Base-by-base conservation (phyloP, 495 filamentous ascomycete genomes). In the Parathielavia appendiculata region DNA sequence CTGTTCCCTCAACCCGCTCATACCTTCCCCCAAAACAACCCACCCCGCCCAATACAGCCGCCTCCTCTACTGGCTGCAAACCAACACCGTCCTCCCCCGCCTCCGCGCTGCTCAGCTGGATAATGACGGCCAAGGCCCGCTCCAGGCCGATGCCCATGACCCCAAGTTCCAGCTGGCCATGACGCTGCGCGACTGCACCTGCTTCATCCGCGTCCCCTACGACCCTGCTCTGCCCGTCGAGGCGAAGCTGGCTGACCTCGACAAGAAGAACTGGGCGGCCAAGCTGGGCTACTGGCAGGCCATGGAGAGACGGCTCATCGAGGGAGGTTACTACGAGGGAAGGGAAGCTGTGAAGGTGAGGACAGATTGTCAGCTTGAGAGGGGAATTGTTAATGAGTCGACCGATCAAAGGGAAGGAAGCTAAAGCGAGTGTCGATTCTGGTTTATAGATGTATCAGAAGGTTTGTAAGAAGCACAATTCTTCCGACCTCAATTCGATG, bases 161-260 rank as follows among this genome's bases (percentile, higher is more conserved):
- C 45, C 62, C 5, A 49, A 68, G 12, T 73, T 81, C 41, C 66
- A 72, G 16, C 64, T 77, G 4, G 89, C 89, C 16, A 97, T 96
- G 92, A 95, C 92, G 22, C 63, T 97, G 51, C 74, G 92, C 49
- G 92, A 98, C 71, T 92, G 91, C 69, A 91, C 89, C 0, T 78
- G 93, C 58, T 97, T 88, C 68, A 68, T 95, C 48, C 83, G 81
- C 73, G 79, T 90, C 63, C 72, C 73, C 17, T 35, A 61, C 34
- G 56, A 67, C 11, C 26, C 66, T 65, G 32, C 19, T 0, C 14
- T 5, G 11, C 48, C 60, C 1, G 78, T 93, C 0, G 86, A 92
- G 66, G 86, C 89, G 39, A 83, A 86, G 50, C 73, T 98, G 2
- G 92, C 86, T 0, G 93, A 98, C 70, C 75, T 97, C 44, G 93